Evolutionary conservation across 1,284 basidiomycete species (phyloP), one percentile per base, ranked within the genome.

Genomic region (Pseudozyma pruni): DNA sequence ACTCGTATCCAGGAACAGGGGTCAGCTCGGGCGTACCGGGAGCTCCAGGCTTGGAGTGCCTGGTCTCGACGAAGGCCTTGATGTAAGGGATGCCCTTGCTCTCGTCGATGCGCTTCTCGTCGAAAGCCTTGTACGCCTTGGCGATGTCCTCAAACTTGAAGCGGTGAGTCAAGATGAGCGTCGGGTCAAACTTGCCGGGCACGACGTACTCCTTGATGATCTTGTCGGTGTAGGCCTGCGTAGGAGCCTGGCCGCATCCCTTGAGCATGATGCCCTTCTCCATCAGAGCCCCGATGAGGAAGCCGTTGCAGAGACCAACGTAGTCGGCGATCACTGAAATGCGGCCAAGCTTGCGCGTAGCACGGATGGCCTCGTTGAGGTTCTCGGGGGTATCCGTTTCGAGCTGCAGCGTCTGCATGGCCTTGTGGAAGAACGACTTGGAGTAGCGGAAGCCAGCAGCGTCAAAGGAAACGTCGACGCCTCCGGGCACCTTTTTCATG

Each of bases 211-310:
- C 60, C 32, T 45, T 33, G 27, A 75, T 47, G 11, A 75, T 46
- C 74, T 90, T 87, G 51, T 90, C 84, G 89, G 90, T 91, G 83
- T 90, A 91, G 48, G 86, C 85, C 79, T 90, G 89, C 1, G 89
- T 88, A 2, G 90, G 90, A 0, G 90, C 90, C 73, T 84, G 83
- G 29, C 72, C 61, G 56, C 66, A 61, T 35, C 68, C 72, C 40
- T 71, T 63, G 27, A 75, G 47, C n/a, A 44, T 46, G 27, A 81
- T 64, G 14, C 83, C 83, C 82, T 90, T 90, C 85, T 92, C 90
- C 90, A 92, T 91, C 43, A 92, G 76, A 0, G 90, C 88, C 3
- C 89, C 89, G 43, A 90, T 86, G 80, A 90, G 89, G 83, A 91
- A 87, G 47, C 87, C 86, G 79, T 90, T 90, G 38, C 46, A 57